Conservation (phyloP, 306 rosid genomes). For the Dryas alaskensis region DNA sequence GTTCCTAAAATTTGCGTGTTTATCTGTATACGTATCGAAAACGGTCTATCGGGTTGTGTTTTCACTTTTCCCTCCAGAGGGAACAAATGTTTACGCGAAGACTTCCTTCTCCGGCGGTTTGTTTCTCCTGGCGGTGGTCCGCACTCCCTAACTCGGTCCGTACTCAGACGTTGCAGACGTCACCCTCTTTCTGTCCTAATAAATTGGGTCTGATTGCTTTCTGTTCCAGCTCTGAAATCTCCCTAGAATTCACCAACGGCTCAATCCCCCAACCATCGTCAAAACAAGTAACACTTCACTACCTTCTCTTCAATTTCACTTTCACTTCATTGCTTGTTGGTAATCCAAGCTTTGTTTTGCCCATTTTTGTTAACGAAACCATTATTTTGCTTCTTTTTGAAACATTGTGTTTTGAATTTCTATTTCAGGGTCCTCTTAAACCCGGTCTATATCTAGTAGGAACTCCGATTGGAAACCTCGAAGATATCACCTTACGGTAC, state of each 20-base stretch:
- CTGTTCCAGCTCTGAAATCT: constrained; percentile 34
- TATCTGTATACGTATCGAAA: neutral
- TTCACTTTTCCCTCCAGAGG: neutral
- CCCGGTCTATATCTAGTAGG: constrained; percentile 89
- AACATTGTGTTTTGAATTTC: constrained; percentile 2
- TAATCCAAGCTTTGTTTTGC: neutral
- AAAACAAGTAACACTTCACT: constrained; percentile 42
- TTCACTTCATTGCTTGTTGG: neutral
- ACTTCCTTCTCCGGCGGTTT: constrained; percentile 48
- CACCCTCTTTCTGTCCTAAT: constrained; percentile 24
- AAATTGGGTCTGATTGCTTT: constrained; percentile 23
- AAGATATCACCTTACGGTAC: constrained; percentile 77
- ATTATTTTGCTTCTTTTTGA: neutral
- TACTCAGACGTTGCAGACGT: constrained; percentile 18
- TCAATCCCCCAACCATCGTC: constrained; percentile 37
- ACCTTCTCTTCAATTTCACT: neutral
- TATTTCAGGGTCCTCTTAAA: constrained; percentile 49
- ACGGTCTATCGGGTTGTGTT: neutral
- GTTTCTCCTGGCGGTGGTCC: constrained; percentile 31
- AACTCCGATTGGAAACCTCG: constrained; percentile 83
- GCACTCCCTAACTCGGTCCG: constrained; percentile 6
- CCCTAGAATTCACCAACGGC: constrained; percentile 18
- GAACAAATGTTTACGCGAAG: constrained; percentile 55
- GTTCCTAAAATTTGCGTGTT: no score
- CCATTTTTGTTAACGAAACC: neutral